These are phyloP conservation scores for Balamuthia mandrillaris DNA, from an alignment of 208 protist genomes.

Conservation along the genomic window DNA sequence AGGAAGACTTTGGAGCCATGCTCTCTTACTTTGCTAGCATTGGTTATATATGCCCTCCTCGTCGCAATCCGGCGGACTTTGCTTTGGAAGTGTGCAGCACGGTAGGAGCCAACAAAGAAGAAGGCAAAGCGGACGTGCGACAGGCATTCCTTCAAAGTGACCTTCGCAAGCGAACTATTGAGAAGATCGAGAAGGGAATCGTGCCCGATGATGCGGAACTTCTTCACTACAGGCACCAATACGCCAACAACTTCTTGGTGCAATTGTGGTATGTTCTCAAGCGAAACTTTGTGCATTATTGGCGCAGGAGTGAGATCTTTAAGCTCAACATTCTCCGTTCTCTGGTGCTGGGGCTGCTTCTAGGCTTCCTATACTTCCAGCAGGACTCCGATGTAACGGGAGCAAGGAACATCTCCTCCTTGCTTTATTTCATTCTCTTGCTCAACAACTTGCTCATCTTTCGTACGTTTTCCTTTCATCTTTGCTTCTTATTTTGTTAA, in stretches of 20 bases:
- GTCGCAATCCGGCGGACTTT: conserved; percentile 46
- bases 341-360: neutral
- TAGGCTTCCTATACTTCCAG: neutral
- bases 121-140: too few species aligned
- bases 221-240: too few species aligned
- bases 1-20: neutral
- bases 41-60: conserved; percentile 34
- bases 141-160: too few species aligned
- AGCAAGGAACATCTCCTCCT: neutral
- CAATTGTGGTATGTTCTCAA: neutral
- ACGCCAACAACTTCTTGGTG: too few species aligned
- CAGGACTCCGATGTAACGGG: neutral
- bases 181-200: too few species aligned
- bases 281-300: neutral
- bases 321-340: neutral
- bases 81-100: conserved; percentile 2
- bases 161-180: too few species aligned
- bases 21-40: conserved; percentile 22
- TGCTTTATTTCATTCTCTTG: neutral
- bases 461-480: neutral
- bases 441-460: neutral
- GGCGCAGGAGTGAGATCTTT: neutral
- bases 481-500: too few species aligned
- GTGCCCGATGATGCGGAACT: too few species aligned
- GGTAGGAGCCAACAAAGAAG: neutral